These are phyloP conservation scores for Annulohypoxylon maeteangense DNA, from an alignment of 495 filamentous ascomycete genomes.

Conservation along the genomic window DNA sequence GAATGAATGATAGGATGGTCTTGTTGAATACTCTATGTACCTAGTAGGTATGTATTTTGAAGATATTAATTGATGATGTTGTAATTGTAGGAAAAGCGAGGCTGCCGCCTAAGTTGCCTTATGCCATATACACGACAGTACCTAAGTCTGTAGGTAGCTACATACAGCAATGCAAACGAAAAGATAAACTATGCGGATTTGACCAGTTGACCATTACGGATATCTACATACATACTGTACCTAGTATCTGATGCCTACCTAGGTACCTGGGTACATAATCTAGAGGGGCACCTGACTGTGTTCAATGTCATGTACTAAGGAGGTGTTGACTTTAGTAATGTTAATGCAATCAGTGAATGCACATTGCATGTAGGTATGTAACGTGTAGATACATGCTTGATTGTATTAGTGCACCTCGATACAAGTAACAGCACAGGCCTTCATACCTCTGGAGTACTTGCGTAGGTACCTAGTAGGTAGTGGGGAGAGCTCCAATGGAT, in stretches of 20 bases:
- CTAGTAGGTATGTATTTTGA: too few relatives aligned
- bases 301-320: background rate
- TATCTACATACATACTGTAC: background rate
- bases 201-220: background rate
- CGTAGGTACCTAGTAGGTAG: too few relatives aligned
- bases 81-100: background rate
- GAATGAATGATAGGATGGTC: background rate
- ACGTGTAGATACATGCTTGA: background rate
- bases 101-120: slow-evolving; percentile 8
- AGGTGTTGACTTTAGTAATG: background rate
- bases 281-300: slow-evolving; percentile 5
- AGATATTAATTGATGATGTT: background rate
- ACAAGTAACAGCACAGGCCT: too few relatives aligned
- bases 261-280: background rate
- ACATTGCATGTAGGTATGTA: background rate
- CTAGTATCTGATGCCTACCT: background rate
- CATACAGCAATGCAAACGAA: too few relatives aligned
- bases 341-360: background rate
- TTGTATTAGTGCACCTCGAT: background rate
- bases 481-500: too few relatives aligned
- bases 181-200: too few relatives aligned
- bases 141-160: background rate
- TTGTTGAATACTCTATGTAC: too few relatives aligned
- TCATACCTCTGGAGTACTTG: too few relatives aligned
- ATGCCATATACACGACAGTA: background rate